A percentile compares a stretch with the other conserved stretches of the same genome.
phyloP scores from a whole-genome alignment of 768 basidiomycete genomes.

The Tylopilus felleus region DNA sequence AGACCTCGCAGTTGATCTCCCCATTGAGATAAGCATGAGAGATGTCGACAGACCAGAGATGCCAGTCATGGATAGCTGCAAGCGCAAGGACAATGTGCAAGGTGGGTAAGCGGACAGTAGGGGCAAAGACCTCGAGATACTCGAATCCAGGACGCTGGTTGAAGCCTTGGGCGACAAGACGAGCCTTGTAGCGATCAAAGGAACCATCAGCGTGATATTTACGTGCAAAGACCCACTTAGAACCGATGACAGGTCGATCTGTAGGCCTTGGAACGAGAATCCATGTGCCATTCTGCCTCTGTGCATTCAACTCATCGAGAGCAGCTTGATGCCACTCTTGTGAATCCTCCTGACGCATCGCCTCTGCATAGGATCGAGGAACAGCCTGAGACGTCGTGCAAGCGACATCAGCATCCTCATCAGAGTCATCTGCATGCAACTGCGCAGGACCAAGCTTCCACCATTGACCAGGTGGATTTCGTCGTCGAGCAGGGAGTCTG shows the following conservation, averaged over 20 bases:
- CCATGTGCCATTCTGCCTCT: background rate
- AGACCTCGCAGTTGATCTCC: background rate
- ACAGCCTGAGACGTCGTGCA: too few relatives aligned
- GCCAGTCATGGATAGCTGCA: background rate
- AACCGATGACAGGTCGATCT: conserved; percentile 30
- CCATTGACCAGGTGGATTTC: too few relatives aligned
- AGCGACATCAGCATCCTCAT: too few relatives aligned
- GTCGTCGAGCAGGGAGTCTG: too few relatives aligned
- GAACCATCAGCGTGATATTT: conserved; percentile 20
- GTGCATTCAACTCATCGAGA: background rate
- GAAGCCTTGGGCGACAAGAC: conserved; percentile 27
- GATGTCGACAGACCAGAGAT: background rate
- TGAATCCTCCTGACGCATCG: too few relatives aligned
- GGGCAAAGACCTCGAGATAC: conserved; percentile 34
- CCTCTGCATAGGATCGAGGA: too few relatives aligned
- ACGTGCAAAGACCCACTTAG: conserved; percentile 35
- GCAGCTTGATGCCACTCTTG: background rate
- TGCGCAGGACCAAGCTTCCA: too few relatives aligned
- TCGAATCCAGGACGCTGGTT: conserved; percentile 32
- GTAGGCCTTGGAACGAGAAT: background rate
- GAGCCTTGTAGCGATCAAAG: conserved; percentile 35
- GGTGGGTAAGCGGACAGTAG: conserved; percentile 3
- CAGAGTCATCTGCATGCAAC: too few relatives aligned
- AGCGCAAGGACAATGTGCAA: background rate
- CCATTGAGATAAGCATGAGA: background rate